phyloP scores from a whole-genome alignment of 2,329 filamentous ascomycete species.

The Neonectria neomacrospora region DNA sequence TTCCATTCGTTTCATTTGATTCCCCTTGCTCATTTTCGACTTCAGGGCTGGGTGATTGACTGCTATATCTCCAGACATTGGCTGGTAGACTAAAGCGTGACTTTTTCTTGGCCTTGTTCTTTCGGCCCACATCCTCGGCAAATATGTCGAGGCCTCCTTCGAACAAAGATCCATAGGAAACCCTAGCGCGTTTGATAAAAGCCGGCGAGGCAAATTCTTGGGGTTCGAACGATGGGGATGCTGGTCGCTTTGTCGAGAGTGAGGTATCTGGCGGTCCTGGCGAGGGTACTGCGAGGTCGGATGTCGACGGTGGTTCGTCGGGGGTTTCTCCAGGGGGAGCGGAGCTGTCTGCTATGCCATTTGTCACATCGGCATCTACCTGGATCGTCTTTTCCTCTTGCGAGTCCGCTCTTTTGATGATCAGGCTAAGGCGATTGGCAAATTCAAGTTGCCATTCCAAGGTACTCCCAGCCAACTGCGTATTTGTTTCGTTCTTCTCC shows the following conservation, averaged over 20 bases:
- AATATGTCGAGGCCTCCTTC: conserved; percentile 75
- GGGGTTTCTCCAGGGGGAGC: conserved; percentile 14
- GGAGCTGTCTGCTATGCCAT: conserved; percentile 28
- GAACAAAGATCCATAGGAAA: conserved; percentile 75
- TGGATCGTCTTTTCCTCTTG: conserved; percentile 61
- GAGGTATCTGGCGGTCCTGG: conserved; percentile 33
- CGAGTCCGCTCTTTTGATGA: conserved; percentile 56
- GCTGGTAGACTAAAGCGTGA: conserved; percentile 75
- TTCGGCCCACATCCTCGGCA: conserved; percentile 65
- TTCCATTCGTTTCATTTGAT: conserved; percentile 29
- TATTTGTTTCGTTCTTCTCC: conserved; percentile 62
- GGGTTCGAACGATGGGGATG: conserved; percentile 51
- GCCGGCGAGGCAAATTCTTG: conserved; percentile 80
- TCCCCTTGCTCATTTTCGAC: conserved; percentile 51
- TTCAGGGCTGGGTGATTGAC: conserved; percentile 77
- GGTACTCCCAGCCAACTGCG: conserved; percentile 61
- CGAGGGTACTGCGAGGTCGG: conserved; percentile 32
- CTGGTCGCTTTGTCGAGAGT: conserved; percentile 49
- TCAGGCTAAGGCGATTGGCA: conserved; percentile 59
- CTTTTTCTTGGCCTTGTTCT: conserved; percentile 65
- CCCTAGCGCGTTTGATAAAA: conserved; percentile 77
- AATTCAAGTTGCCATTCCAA: conserved; percentile 71
- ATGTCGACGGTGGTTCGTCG: conserved; percentile 20
- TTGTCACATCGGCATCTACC: conserved; percentile 55
- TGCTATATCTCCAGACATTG: conserved; percentile 78